Conservation (phyloP, 768 basidiomycete species). For the Trametes cingulata region DNA sequence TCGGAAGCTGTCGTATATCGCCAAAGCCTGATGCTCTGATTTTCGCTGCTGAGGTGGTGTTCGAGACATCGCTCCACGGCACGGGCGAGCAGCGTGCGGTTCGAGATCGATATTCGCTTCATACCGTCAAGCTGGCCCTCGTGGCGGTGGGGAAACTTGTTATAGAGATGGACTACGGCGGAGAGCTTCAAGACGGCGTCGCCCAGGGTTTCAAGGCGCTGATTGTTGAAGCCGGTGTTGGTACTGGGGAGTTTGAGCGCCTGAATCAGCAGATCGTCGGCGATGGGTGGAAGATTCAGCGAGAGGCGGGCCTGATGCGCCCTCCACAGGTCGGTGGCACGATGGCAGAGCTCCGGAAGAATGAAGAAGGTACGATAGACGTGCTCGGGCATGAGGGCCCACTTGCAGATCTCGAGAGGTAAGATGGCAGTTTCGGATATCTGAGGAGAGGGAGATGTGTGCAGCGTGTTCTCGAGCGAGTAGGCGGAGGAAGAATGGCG, state of each 20-base stretch:
- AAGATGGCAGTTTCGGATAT: constrained; percentile 32
- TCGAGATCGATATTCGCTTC: constrained; percentile 66
- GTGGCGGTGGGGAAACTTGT: constrained; percentile 72
- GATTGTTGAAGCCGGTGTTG: constrained; percentile 69
- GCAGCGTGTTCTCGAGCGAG: constrained; percentile 31
- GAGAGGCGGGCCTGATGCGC: constrained; percentile 49
- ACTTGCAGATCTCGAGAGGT: constrained; percentile 50
- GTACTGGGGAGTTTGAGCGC: constrained; percentile 76
- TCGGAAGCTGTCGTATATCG: constrained; percentile 46
- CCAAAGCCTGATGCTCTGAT: constrained; percentile 57
- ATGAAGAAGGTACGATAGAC: constrained; percentile 54
- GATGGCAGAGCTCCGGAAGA: constrained; percentile 67
- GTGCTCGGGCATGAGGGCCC: constrained; percentile 52
- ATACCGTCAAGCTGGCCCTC: constrained; percentile 80
- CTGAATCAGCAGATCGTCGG: constrained; percentile 60
- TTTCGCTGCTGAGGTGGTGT: constrained; percentile 62
- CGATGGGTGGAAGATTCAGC: constrained; percentile 63
- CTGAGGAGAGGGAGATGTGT: constrained; percentile 11
- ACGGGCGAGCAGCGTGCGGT: constrained; percentile 66
- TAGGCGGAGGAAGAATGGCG: constrained; percentile 32
- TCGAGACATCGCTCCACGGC: constrained; percentile 68
- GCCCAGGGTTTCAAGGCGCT: constrained; percentile 84
- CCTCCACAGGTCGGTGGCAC: constrained; percentile 66
- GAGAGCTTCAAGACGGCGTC: constrained; percentile 81
- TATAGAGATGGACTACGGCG: constrained; percentile 75